phyloP scores from a whole-genome alignment of 495 filamentous ascomycete species.

The Aspergillus incahuasiensis region DNA sequence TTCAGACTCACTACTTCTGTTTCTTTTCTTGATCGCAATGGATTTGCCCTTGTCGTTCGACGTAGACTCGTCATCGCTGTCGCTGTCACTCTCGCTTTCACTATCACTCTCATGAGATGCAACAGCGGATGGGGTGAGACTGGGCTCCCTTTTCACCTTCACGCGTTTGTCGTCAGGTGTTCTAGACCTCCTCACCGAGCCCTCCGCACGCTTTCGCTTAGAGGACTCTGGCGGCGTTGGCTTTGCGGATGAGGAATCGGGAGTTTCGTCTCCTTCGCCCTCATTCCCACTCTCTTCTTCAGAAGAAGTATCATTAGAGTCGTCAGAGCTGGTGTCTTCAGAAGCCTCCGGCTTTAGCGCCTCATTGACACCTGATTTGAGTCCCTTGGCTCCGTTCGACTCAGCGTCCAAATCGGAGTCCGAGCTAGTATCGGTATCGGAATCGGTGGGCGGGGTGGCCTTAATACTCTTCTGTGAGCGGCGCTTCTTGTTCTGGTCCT shows the following conservation, averaged over 20 bases:
- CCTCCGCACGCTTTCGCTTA: background rate
- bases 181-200: background rate
- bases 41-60: background rate
- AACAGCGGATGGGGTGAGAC: background rate
- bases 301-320: background rate
- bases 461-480: background rate
- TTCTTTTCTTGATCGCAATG: no score
- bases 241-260: background rate
- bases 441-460: background rate
- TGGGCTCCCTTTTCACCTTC: background rate
- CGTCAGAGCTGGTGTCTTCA: background rate
- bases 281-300: conserved; percentile 7
- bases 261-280: background rate
- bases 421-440: background rate
- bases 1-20: background rate
- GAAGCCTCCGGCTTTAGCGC: background rate
- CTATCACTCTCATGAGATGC: background rate
- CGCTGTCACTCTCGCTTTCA: background rate
- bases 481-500: background rate
- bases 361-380: background rate
- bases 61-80: conserved; percentile 1
- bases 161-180: background rate
- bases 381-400: background rate
- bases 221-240: background rate
- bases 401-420: background rate